Conservation (phyloP, 768 basidiomycete genomes). For the Auricularia sp. region DNA sequence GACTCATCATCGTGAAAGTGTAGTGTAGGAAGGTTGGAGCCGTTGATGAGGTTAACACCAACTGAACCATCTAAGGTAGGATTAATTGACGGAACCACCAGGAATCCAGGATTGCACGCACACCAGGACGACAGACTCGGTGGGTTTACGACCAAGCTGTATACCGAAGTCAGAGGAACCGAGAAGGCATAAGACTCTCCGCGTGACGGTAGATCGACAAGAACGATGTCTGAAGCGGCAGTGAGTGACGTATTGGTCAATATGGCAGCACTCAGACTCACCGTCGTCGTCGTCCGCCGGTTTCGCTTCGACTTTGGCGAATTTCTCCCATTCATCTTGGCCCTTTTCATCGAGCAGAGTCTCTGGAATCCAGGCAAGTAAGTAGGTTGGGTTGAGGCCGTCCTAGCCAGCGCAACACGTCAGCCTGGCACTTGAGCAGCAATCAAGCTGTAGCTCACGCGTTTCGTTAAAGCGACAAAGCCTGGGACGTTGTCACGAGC, state of each 20-base stretch:
- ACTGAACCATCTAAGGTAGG: slow-evolving; percentile 63
- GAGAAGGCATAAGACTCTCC: slow-evolving; percentile 94
- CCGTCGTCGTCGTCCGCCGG: slow-evolving; percentile 68
- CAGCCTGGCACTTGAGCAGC: slow-evolving; percentile 6
- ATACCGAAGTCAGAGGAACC: slow-evolving; percentile 81
- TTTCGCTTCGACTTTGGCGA: slow-evolving; percentile 71
- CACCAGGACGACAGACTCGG: slow-evolving; percentile 81
- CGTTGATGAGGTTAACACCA: slow-evolving; percentile 79
- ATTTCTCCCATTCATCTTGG: slow-evolving; percentile 80
- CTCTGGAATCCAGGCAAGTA: slow-evolving; percentile 93
- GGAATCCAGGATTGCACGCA: slow-evolving; percentile 24
- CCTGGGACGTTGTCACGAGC: slow-evolving; percentile 89
- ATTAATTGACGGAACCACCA: slow-evolving; percentile 16
- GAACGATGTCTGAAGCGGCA: slow-evolving; percentile 54
- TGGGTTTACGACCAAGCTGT: slow-evolving; percentile 77
- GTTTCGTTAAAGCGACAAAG: slow-evolving; percentile 84
- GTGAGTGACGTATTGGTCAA: no score
- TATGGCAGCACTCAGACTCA: slow-evolving; percentile 20
- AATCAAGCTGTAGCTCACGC: slow-evolving; percentile 37
- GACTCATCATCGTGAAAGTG: slow-evolving; percentile 98
- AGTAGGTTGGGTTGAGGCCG: slow-evolving; percentile 60
- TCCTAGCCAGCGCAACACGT: slow-evolving; percentile 36
- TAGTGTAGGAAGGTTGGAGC: slow-evolving; percentile 77
- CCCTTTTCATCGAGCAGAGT: slow-evolving; percentile 74
- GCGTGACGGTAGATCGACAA: slow-evolving; percentile 76